phyloP scores from a whole-genome alignment of 306 rosid species.

The Prinsepia uniflora region DNA sequence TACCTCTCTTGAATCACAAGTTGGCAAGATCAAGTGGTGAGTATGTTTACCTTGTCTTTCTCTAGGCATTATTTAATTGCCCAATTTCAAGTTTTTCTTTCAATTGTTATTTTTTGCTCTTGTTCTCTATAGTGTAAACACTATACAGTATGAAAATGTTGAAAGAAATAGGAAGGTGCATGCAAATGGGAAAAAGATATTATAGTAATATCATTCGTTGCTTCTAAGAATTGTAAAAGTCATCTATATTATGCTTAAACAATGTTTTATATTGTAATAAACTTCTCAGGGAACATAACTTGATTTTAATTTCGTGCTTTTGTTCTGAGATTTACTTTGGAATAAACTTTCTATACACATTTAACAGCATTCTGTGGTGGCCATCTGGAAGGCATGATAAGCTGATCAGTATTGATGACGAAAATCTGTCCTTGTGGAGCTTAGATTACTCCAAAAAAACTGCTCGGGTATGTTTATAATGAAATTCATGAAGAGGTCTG shows the following conservation, averaged over 20 bases:
- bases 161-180: neutral
- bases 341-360: slow-evolving; percentile 8
- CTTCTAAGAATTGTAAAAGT: neutral
- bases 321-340: slow-evolving; percentile 5
- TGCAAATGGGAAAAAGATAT: too few species aligned
- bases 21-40: slow-evolving; percentile 83
- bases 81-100: neutral
- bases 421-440: slow-evolving; percentile 78
- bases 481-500: slow-evolving; percentile 10
- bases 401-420: slow-evolving; percentile 81
- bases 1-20: slow-evolving; percentile 63
- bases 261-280: neutral
- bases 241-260: neutral
- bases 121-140: neutral
- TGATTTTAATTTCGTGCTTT: neutral
- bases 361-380: slow-evolving; percentile 89
- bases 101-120: neutral
- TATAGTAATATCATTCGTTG: neutral
- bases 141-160: neutral
- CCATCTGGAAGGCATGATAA: slow-evolving; percentile 91
- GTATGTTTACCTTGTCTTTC: slow-evolving; percentile 25
- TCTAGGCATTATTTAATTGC: neutral
- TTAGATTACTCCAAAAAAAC: slow-evolving; percentile 77
- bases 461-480: slow-evolving; percentile 59
- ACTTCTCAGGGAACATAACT: neutral